These are phyloP conservation scores for Fusarium zealandicum DNA, from an alignment of 2,329 filamentous ascomycete species.

Conservation along the genomic window DNA sequence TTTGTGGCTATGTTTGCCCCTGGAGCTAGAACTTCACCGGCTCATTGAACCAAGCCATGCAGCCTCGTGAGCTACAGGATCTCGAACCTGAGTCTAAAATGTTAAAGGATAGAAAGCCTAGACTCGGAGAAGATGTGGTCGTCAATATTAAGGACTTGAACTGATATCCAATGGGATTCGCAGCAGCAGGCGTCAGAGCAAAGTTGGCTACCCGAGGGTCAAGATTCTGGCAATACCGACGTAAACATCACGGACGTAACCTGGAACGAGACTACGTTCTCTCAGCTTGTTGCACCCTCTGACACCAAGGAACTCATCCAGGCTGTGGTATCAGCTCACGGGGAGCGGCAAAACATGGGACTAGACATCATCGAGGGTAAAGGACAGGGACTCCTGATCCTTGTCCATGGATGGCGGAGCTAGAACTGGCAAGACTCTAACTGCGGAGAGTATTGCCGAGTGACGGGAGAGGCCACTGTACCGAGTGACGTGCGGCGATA, in stretches of 20 bases:
- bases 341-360: slow-evolving; percentile 2
- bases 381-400: too few species aligned
- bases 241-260: slow-evolving; percentile 11
- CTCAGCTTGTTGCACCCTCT: slow-evolving; percentile 12
- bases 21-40: background rate
- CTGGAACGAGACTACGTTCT: slow-evolving; percentile 19
- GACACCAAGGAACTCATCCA: slow-evolving; percentile 15
- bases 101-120: too few species aligned
- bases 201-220: slow-evolving; percentile 6
- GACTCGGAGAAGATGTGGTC: background rate
- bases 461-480: slow-evolving; percentile 26
- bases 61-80: too few species aligned
- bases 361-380: background rate
- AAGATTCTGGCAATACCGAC: slow-evolving; percentile 4
- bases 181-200: background rate
- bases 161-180: slow-evolving; percentile 4
- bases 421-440: slow-evolving; percentile 20
- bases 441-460: slow-evolving; percentile 28
- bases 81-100: too few species aligned
- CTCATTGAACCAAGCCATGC: background rate
- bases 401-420: too few species aligned
- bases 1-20: too few species aligned
- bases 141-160: background rate
- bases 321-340: slow-evolving; percentile 16
- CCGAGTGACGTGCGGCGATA: slow-evolving; percentile 28